phyloP scores from a whole-genome alignment of 176 grass and related monocot species.

The Cenchrus purpureus region DNA sequence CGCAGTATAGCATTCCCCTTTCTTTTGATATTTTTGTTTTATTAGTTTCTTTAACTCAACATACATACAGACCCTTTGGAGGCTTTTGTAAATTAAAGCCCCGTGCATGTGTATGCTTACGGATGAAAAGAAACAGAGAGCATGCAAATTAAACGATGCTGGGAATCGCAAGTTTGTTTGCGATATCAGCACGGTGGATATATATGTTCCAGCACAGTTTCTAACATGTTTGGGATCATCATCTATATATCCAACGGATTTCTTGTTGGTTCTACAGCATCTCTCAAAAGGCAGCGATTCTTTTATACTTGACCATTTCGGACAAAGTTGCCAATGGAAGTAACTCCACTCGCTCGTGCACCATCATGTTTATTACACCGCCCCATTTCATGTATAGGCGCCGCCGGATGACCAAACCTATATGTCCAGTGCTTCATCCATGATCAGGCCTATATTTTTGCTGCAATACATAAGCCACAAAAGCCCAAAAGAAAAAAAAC shows the following conservation, averaged over 20 bases:
- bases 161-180: not conserved
- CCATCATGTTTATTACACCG: not conserved
- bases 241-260: not conserved
- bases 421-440: not conserved
- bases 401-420: not conserved
- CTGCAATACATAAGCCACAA: no score
- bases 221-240: not conserved
- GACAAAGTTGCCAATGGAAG: not conserved
- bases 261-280: not conserved
- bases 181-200: not conserved
- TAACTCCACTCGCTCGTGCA: not conserved
- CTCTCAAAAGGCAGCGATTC: not conserved
- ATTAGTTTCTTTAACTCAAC: slow-evolving; percentile 25
- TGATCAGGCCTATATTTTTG: not conserved
- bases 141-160: not conserved
- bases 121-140: not conserved
- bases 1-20: not conserved
- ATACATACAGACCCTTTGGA: not conserved
- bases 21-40: not conserved
- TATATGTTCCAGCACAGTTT: not conserved
- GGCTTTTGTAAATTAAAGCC: slow-evolving; percentile 8
- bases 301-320: not conserved
- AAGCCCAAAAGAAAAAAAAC: not conserved
- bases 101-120: slow-evolving; percentile 16
- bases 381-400: not conserved